A percentile compares a stretch with the other conserved stretches of the same genome.
These are phyloP conservation scores for Tricholoma terreum DNA, from an alignment of 768 basidiomycete genomes.

Conservation along the genomic window DNA sequence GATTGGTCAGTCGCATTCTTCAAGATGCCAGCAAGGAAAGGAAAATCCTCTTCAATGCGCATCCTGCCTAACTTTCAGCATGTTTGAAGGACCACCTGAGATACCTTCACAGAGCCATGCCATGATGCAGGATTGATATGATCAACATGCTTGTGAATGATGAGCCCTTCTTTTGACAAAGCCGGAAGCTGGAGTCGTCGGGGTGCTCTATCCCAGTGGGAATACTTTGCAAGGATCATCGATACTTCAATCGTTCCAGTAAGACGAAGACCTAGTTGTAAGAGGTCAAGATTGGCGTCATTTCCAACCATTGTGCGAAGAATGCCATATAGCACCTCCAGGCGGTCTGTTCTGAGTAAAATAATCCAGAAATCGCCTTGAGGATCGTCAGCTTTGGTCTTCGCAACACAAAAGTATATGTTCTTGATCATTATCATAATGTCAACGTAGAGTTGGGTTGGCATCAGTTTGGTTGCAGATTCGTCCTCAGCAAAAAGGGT, in stretches of 20 bases:
- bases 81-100: constrained; percentile 25
- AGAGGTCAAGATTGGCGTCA: constrained; percentile 25
- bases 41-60: too few species aligned
- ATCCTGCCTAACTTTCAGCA: constrained; percentile 24
- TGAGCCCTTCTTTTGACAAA: constrained; percentile 20
- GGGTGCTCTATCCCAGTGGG: too few species aligned
- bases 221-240: too few species aligned
- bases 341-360: constrained; percentile 35
- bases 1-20: too few species aligned
- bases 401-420: constrained; percentile 36
- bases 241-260: constrained; percentile 32
- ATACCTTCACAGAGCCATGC: constrained; percentile 28
- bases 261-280: constrained; percentile 24
- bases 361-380: constrained; percentile 31
- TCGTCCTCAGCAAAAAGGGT: neutral
- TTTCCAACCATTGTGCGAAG: constrained; percentile 33
- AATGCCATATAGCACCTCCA: constrained; percentile 34
- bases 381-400: constrained; percentile 31
- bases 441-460: constrained; percentile 24
- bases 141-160: constrained; percentile 23
- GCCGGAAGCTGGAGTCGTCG: too few species aligned
- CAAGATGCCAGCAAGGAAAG: too few species aligned
- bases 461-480: neutral
- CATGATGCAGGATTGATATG: constrained; percentile 36
- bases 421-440: constrained; percentile 38